Evolutionary conservation across 2,329 filamentous ascomycete genomes (phyloP).

Genomic region (Aspergillus clavatus): DNA sequence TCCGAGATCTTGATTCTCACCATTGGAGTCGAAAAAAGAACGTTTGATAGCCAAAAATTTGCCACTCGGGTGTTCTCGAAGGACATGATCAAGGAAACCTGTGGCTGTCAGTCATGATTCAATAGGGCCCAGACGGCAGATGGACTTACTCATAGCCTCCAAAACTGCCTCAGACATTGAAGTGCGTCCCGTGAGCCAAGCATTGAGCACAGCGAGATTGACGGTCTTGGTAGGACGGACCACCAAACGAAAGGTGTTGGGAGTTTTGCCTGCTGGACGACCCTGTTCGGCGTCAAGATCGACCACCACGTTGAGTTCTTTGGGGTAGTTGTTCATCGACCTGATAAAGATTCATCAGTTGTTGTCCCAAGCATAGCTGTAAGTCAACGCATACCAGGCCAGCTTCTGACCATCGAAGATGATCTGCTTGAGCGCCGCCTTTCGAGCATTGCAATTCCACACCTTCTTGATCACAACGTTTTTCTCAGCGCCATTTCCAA

Average conservation of each 20-base stretch:
- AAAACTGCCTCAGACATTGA: slow-evolving; percentile 63
- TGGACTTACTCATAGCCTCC: slow-evolving; percentile 65
- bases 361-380: slow-evolving; percentile 8
- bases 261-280: slow-evolving; percentile 32
- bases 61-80: slow-evolving; percentile 72
- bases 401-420: slow-evolving; percentile 81
- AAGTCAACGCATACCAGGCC: slow-evolving; percentile 61
- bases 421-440: slow-evolving; percentile 56
- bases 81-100: slow-evolving; percentile 82
- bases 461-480: slow-evolving; percentile 66
- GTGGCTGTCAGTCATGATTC: slow-evolving; percentile 4
- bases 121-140: background rate
- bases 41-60: slow-evolving; percentile 69
- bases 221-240: slow-evolving; percentile 65
- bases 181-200: slow-evolving; percentile 60
- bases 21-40: slow-evolving; percentile 66
- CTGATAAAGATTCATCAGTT: slow-evolving; percentile 22
- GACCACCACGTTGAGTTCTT: slow-evolving; percentile 55
- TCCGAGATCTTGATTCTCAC: slow-evolving; percentile 53
- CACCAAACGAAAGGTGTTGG: slow-evolving; percentile 55
- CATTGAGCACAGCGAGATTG: slow-evolving; percentile 59
- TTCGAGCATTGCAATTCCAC: slow-evolving; percentile 63
- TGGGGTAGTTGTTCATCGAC: slow-evolving; percentile 32
- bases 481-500: slow-evolving; percentile 61
- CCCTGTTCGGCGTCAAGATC: slow-evolving; percentile 67